Conservation (phyloP, 768 basidiomycete genomes). For the Inosperma sp. region DNA sequence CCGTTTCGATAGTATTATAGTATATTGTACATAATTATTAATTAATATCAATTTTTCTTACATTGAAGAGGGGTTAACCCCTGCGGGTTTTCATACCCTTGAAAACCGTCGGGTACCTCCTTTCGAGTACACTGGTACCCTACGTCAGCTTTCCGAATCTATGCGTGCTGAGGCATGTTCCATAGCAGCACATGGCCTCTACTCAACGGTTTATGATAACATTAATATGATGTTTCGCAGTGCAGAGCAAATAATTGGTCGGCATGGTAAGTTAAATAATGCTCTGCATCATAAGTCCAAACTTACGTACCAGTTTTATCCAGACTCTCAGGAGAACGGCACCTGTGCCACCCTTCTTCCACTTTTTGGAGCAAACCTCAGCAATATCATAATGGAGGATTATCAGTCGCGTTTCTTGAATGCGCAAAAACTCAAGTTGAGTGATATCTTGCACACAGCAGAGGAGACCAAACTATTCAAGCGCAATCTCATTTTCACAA, state of each 20-base stretch:
- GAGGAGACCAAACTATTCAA: constrained; percentile 18
- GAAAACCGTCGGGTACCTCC: too few relatives aligned
- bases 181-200: constrained; percentile 21
- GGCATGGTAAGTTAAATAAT: constrained; percentile 21
- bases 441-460: constrained; percentile 25
- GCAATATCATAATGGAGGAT: constrained; percentile 23
- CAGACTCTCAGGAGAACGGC: constrained; percentile 34
- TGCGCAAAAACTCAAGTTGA: constrained; percentile 21
- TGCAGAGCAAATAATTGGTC: constrained; percentile 32
- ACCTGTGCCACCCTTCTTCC: constrained; percentile 33
- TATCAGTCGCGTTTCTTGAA: constrained; percentile 18
- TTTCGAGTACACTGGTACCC: constrained; percentile 17
- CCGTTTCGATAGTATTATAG: too few relatives aligned
- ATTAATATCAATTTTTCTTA: too few relatives aligned
- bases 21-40: too few relatives aligned
- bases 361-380: constrained; percentile 21
- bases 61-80: too few relatives aligned
- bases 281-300: neutral
- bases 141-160: constrained; percentile 23
- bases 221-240: constrained; percentile 29
- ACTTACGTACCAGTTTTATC: neutral
- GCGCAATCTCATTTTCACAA: constrained; percentile 19
- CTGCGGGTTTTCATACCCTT: too few relatives aligned
- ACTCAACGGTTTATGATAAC: constrained; percentile 32
- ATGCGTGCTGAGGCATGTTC: constrained; percentile 14